Evolutionary conservation across 345 rosid genomes (phyloP), one percentile per base, ranked within the genome.

Genomic region (Sisymbrium altissimum): DNA sequence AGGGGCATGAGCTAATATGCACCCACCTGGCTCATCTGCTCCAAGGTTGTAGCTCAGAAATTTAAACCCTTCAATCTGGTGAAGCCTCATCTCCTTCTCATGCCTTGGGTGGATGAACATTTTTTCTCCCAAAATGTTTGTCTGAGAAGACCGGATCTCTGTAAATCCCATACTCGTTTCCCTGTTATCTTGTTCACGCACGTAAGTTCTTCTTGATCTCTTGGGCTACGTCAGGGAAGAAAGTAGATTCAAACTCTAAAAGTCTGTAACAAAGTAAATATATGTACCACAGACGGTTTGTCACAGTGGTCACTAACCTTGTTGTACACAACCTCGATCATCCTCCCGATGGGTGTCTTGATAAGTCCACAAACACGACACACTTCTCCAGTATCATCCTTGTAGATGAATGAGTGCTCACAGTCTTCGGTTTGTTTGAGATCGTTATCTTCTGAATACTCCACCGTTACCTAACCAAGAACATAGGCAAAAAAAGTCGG

Each of bases 1-100:
- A 9, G 97, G 99, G 9, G 97, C 96, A 83, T 94, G 97, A 43
- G 99, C 99, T 82, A 94, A 55, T 69, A 94, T 89, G 79, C 97
- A 92, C 38, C 97, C 99, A 27, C 96, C 90, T 6, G 99, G 97
- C 40, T 84, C 79, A 43, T 94, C 92, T 3, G 83, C 46, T 43
- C 82, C 89, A 57, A 94, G 78, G 64, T 94, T 94, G 69, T 83
- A 85, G 54, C 90, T 76, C 14, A 94, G 86, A 76, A 94, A 92
- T 19, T 78, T 84, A 66, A 94, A 94, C 15, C 98, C 97, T 71
- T 94, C 93, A 25, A 83, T 53, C 57, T 94, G 98, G 81, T 94
- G 98, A 71, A 97, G 89, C 74, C 86, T 89, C 97, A 92, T 89
- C 57, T 83, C 86, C 74, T 84, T 87, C 82, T 49, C 76, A 69